A percentile compares a stretch with the other conserved stretches of the same genome.
These are phyloP conservation scores for Lactarius deliciosus DNA, from an alignment of 768 basidiomycete species.

Conservation along the genomic window DNA sequence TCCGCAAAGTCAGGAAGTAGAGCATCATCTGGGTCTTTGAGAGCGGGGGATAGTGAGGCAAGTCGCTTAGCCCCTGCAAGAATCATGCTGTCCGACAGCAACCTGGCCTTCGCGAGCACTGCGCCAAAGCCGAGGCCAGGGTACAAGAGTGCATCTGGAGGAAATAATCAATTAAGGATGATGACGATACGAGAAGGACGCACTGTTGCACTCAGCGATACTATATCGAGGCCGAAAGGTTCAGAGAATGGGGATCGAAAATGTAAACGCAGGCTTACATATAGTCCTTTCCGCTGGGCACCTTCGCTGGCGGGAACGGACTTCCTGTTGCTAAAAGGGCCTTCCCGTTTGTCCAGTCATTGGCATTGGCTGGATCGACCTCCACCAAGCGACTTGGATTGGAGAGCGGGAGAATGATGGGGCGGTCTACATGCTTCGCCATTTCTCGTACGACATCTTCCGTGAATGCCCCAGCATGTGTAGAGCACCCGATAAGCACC, in stretches of 20 bases:
- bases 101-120: constrained; percentile 61
- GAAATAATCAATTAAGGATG: neutral
- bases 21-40: constrained; percentile 65
- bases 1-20: constrained; percentile 78
- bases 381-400: constrained; percentile 82
- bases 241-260: neutral
- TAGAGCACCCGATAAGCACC: constrained; percentile 82
- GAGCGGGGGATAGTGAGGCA: constrained; percentile 72
- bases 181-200: constrained; percentile 24
- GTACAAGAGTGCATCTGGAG: constrained; percentile 70
- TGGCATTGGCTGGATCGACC: constrained; percentile 65
- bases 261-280: constrained; percentile 44
- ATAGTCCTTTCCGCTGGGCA: constrained; percentile 64
- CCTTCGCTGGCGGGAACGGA: constrained; percentile 73
- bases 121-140: constrained; percentile 84
- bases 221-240: constrained; percentile 36
- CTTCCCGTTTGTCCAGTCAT: constrained; percentile 76
- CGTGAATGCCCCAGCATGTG: constrained; percentile 72
- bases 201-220: constrained; percentile 73
- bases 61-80: constrained; percentile 75
- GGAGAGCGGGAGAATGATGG: constrained; percentile 81
- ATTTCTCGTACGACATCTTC: constrained; percentile 69
- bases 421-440: constrained; percentile 65
- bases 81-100: constrained; percentile 84
- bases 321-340: constrained; percentile 84